Base-by-base conservation (phyloP, 345 rosid species). In the Ailanthus altissimus region DNA sequence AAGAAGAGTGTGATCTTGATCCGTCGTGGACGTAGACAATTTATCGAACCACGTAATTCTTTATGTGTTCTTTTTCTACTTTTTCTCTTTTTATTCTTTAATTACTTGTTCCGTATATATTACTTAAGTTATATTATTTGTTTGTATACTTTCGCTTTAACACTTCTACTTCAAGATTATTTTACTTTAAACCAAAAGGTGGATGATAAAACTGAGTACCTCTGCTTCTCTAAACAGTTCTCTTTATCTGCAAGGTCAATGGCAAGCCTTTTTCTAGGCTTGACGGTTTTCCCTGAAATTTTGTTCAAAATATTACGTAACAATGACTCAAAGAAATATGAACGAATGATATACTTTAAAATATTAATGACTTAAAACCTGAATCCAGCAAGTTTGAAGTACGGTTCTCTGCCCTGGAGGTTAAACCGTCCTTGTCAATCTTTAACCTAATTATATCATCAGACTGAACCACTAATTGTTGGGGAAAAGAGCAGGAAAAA, bases 171-270 rank as follows among this genome's bases (percentile, higher is more conserved):
- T 54, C 38, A 61, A 5, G n/a, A 32, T 32, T 51, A 50, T 25
- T 38, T n/a, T 21, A 65, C 50, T 47, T 28, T 2, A 15, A 54
- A 20, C 11, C 47, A 43, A 74, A 63, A 70, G 78, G n/a, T 16
- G 10, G 20, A 40, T 72, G 26, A 74, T 42, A 76, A 78, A 68
- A 79, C 43, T 62, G 25, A 58, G 71, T 86, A 92, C 99, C 97
- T 91, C 85, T 92, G 99, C 86, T 90, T 96, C 81, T 80, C 94
- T 40, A 98, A 96, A 77, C 92, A 83, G 77, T 81, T 90, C 88
- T 88, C 94, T 76, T 85, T 89, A 74, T 93, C 97, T 45, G 82
- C 75, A 75, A 91, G 71, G 81, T 86, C 88, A 72, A 77, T 78
- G 78, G 74, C 75, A 74, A 89, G 77, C 71, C 78, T 83, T 72